Evolutionary conservation across 148 eudicot species (phyloP), one percentile per base, ranked within the genome.

Genomic region (Cornus florida): DNA sequence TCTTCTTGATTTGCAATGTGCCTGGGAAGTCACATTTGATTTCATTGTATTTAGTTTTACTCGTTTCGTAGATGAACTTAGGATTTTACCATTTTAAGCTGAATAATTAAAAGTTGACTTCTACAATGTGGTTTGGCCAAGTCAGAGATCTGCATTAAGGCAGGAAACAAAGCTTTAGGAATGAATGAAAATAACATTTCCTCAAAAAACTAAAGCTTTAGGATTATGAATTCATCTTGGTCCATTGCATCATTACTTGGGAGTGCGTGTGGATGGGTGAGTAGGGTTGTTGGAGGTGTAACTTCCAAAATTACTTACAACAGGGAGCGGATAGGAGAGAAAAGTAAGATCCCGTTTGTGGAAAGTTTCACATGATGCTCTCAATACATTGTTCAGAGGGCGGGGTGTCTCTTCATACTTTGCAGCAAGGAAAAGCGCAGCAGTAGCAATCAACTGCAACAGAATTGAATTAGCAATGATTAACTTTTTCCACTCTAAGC

Each of bases 341-440:
- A 87, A 6, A 77, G 87, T 71, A 35, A 92, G 78, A 75, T 91
- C 91, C 84, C 91, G 92, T 78, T 91, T 91, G 85, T 92, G 94
- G 73, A 86, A 72, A 83, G 90, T 85, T 89, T 97, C 99, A 88
- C 92, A 86, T 24, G 99, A 92, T 28, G 87, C 88, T 84, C 86
- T 91, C 84, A 97, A 66, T 56, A 97, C 97, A 78, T 89, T 88
- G 79, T 94, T 94, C 82, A 97, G 82, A 70, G 98, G 91, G 48
- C 98, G 84, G 62, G 89, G 71, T 28, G 99, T 92, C 91, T 97
- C 99, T 84, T 97, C 99, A 59, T 92, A 92, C 82, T 97, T 97
- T 41, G 95, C 91, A 74, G 98, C 88, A 82, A 97, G 93, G 83
- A 97, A 97, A 76, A 97, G 95, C 53, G 91, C 85, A 81, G 99